phyloP scores from a whole-genome alignment of 2,329 filamentous ascomycete species.

The Aspergillus sp. region DNA sequence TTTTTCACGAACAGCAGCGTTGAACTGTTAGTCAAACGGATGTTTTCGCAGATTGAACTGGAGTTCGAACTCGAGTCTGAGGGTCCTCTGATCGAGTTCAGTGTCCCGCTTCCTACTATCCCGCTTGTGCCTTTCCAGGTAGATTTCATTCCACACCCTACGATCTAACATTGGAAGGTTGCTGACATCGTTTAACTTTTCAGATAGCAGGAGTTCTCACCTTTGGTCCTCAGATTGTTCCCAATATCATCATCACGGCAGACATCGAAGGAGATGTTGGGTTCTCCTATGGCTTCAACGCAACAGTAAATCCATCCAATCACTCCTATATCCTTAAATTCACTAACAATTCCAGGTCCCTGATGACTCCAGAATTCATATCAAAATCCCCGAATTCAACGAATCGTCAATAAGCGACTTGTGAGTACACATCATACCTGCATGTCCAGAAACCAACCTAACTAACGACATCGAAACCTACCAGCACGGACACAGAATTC shows the following conservation, averaged over 20 bases:
- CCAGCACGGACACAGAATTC: not conserved
- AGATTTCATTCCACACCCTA: not conserved
- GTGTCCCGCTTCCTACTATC: not conserved
- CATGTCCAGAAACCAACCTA: not conserved
- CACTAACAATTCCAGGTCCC: not conserved
- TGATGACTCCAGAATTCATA: not conserved
- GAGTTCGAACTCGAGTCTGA: not conserved
- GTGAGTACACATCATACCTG: not conserved
- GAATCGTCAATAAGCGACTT: not conserved
- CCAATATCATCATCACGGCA: not conserved
- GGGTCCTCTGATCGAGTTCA: not conserved
- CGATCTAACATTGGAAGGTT: not conserved
- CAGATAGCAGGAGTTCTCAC: slow-evolving; percentile 1
- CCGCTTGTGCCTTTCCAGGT: slow-evolving; percentile 1
- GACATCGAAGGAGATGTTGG: slow-evolving; percentile 1
- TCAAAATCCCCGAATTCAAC: not conserved
- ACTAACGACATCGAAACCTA: not conserved
- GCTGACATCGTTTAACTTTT: not conserved
- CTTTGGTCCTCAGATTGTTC: not conserved
- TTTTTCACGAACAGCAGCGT: slow-evolving; percentile 1
- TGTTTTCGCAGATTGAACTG: slow-evolving; percentile 4
- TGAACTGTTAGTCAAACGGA: not conserved
- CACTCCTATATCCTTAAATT: not conserved
- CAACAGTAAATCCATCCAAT: not conserved
- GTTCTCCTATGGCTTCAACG: slow-evolving; percentile 4